These are phyloP conservation scores for Plasmodium relictum DNA, from an alignment of 169 alveolate genomes.

Conservation along the genomic window DNA sequence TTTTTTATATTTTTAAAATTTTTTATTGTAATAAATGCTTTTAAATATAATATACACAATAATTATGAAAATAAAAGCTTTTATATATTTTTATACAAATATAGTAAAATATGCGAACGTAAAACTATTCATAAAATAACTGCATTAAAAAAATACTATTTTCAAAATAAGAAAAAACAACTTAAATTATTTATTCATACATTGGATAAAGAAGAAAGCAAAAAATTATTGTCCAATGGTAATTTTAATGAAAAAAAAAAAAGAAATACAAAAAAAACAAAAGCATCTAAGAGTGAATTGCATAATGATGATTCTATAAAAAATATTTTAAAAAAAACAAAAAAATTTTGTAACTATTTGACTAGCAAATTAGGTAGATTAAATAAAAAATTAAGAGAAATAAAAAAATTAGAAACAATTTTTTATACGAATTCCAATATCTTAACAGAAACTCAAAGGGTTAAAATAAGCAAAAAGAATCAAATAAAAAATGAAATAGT, in stretches of 20 bases:
- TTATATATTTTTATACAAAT: too few relatives aligned
- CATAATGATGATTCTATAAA: constrained; percentile 22
- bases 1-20: too few relatives aligned
- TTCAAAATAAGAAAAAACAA: neutral
- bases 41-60: too few relatives aligned
- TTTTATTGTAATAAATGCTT: too few relatives aligned
- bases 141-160: neutral
- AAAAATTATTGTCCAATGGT: neutral
- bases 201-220: neutral
- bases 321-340: constrained; percentile 31
- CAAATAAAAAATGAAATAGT: constrained; percentile 73
- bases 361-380: constrained; percentile 70
- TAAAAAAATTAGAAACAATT: constrained; percentile 69
- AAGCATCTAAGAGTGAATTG: neutral
- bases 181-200: neutral
- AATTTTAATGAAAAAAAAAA: neutral
- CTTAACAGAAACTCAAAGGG: constrained; percentile 60
- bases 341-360: constrained; percentile 57
- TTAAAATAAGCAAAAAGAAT: constrained; percentile 69
- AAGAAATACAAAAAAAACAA: neutral
- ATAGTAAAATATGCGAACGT: too few relatives aligned
- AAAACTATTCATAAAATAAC: too few relatives aligned
- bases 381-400: constrained; percentile 73
- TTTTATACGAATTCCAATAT: constrained; percentile 64
- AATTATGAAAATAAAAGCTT: too few relatives aligned